A percentile compares a stretch with the other conserved stretches of the same genome.
phyloP scores from a whole-genome alignment of 805 yeast genomes.

The Barnettozyma vustinii region DNA sequence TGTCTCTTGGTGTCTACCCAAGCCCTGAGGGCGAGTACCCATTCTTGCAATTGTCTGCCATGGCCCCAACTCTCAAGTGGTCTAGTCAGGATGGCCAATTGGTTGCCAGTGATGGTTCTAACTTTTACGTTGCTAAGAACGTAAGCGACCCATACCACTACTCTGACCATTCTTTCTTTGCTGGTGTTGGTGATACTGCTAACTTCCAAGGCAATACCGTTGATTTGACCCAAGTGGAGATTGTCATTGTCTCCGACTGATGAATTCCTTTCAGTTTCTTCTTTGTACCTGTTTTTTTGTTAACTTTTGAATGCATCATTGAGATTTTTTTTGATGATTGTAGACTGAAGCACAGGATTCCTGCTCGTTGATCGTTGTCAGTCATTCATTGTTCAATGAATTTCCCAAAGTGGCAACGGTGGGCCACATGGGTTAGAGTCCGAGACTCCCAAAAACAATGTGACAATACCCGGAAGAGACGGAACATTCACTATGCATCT shows the following conservation, averaged over 20 bases:
- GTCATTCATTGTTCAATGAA: too few relatives aligned
- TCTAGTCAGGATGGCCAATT: constrained; percentile 21
- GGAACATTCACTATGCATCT: too few relatives aligned
- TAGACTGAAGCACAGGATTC: too few relatives aligned
- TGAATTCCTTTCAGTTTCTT: too few relatives aligned
- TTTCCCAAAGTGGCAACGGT: too few relatives aligned
- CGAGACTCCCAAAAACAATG: too few relatives aligned
- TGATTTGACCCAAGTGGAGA: not conserved
- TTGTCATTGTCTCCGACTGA: too few relatives aligned
- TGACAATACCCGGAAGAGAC: too few relatives aligned
- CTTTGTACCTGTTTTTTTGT: not conserved
- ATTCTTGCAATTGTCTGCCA: constrained; percentile 9
- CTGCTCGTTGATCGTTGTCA: too few relatives aligned
- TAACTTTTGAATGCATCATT: constrained; percentile 12
- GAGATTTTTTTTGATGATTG: too few relatives aligned
- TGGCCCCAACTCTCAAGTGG: constrained; percentile 10
- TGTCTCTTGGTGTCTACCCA: constrained; percentile 2
- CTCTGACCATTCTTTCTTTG: constrained; percentile 28
- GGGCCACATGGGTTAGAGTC: too few relatives aligned
- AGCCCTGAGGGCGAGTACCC: constrained; percentile 6
- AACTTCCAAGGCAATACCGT: not conserved
- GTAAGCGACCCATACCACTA: constrained; percentile 38
- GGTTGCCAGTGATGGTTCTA: constrained; percentile 26
- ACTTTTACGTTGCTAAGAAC: constrained; percentile 39
- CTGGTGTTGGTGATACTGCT: constrained; percentile 11